Percentiles rank a stretch among this genome's conserved stretches.
These are phyloP conservation scores for Suillus alpinus DNA, from an alignment of 768 basidiomycete genomes.

Conservation along the genomic window DNA sequence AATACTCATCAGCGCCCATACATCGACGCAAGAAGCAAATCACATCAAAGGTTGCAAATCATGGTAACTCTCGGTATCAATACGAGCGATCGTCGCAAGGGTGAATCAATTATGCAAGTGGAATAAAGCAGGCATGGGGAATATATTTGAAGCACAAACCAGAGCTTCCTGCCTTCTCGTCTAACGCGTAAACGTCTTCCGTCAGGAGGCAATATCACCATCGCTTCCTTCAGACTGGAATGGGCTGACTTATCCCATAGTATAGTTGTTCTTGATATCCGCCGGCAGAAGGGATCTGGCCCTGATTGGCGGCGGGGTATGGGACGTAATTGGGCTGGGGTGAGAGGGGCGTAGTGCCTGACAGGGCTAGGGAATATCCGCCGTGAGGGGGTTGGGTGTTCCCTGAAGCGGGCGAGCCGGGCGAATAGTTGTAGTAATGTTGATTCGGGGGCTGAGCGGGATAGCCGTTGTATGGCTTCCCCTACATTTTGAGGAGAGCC, in stretches of 20 bases:
- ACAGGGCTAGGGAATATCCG: slow-evolving; percentile 9
- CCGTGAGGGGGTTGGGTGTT: slow-evolving; percentile 6
- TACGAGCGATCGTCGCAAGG: slow-evolving; percentile 1
- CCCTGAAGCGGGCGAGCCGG: background rate
- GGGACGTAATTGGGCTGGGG: slow-evolving; percentile 17
- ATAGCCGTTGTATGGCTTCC: slow-evolving; percentile 11
- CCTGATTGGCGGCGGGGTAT: slow-evolving; percentile 15
- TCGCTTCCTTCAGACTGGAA: slow-evolving; percentile 1
- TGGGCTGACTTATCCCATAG: background rate
- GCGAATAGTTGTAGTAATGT: slow-evolving; percentile 8
- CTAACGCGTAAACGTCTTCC: background rate
- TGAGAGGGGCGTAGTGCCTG: slow-evolving; percentile 5
- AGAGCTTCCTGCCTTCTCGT: background rate
- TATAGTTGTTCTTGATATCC: slow-evolving; percentile 11
- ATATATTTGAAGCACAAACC: background rate
- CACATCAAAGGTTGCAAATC: background rate
- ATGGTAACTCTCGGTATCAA: background rate
- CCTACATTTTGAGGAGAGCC: slow-evolving; percentile 5
- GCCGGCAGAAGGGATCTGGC: slow-evolving; percentile 5
- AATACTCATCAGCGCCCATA: background rate
- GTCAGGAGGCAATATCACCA: background rate
- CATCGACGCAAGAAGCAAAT: background rate
- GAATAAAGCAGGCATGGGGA: background rate
- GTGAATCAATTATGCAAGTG: background rate
- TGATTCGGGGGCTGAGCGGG: background rate